Conservation (phyloP, 129 eudicot genomes). For the Erigeron canadensis region DNA sequence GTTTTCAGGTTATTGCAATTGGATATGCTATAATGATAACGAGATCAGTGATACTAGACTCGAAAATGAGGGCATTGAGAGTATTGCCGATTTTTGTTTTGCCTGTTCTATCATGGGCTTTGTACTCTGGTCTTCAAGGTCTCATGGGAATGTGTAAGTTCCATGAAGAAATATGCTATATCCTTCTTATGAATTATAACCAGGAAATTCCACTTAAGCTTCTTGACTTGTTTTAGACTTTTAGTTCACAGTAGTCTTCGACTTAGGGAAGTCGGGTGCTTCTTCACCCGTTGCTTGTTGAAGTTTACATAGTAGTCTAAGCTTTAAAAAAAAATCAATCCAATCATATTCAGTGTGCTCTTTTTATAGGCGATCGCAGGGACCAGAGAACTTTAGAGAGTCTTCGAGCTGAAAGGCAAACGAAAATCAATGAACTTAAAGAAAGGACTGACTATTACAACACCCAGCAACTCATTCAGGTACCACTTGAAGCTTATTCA, state of each 20-base stretch:
- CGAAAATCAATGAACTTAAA: slow-evolving; percentile 90
- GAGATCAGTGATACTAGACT: slow-evolving; percentile 53
- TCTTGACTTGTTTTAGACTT: background rate
- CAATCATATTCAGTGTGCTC: background rate
- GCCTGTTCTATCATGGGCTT: slow-evolving; percentile 56
- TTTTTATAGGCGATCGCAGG: slow-evolving; percentile 63
- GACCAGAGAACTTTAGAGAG: slow-evolving; percentile 80
- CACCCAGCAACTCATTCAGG: slow-evolving; percentile 98
- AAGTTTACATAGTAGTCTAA: background rate
- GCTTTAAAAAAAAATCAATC: background rate
- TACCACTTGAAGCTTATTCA: slow-evolving; percentile 22
- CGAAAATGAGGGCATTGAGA: slow-evolving; percentile 73
- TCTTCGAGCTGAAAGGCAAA: slow-evolving; percentile 86
- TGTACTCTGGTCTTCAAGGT: slow-evolving; percentile 51
- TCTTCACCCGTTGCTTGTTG: too few relatives aligned
- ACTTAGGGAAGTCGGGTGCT: background rate
- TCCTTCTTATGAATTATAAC: background rate
- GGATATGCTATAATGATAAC: slow-evolving; percentile 79
- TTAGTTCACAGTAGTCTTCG: background rate
- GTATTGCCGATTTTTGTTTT: slow-evolving; percentile 85
- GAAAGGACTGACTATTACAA: slow-evolving; percentile 82
- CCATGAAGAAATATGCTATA: background rate
- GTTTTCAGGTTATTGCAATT: slow-evolving; percentile 64
- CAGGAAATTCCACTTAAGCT: background rate
- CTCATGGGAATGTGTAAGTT: slow-evolving; percentile 64